Evolutionary conservation across 2,329 filamentous ascomycete species (phyloP), one percentile per base, ranked within the genome.

Genomic region (Ceratocystis cubensis): DNA sequence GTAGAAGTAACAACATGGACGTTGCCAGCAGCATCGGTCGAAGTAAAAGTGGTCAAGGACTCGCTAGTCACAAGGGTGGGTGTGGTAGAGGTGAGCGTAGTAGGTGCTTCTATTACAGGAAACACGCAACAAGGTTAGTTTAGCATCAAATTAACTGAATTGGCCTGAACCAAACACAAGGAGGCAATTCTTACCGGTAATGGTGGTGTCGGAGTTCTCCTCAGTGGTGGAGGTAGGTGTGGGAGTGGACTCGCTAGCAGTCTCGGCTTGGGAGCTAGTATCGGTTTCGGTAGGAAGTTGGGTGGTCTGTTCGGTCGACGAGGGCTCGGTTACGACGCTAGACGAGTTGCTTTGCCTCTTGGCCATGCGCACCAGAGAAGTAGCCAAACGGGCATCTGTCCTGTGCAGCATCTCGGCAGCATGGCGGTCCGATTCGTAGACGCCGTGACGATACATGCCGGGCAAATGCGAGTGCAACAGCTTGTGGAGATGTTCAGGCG

Each of bases 401-500:
- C 78, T 77, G 75, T 85, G 82, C 33, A 88, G 79, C 44, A 81
- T 83, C 73, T 88, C 82, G 65, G 88, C 78, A 30, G 85, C 86
- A 10, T 80, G 78, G 70, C 79, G 80, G 71, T 88, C 86, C 69
- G 84, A 83, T 69, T 82, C 80, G 73, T 86, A 88, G 66, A 89
- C 80, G 67, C 87, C 87, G 72, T 88, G 82, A 73, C 84, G 81
- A 75, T 86, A 89, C 72, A 83, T 82, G 61, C 81, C 79, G 57
- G 83, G 81, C 65, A 86, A 78, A 71, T 85, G 81, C 69, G 80
- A 77, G 73, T 88, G 85, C 44, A 91, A 78, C 64, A 88, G 82
- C 61, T 81, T 81, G 73, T 89, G 86, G 65, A 92, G 77, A 53
- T 82, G 80, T 61, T 83, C 78, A 65, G 81, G 80, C 28, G 85